Evolutionary conservation across 768 basidiomycete genomes (phyloP), one percentile per base, ranked within the genome.

Genomic region (Phanerochaete sordida): DNA sequence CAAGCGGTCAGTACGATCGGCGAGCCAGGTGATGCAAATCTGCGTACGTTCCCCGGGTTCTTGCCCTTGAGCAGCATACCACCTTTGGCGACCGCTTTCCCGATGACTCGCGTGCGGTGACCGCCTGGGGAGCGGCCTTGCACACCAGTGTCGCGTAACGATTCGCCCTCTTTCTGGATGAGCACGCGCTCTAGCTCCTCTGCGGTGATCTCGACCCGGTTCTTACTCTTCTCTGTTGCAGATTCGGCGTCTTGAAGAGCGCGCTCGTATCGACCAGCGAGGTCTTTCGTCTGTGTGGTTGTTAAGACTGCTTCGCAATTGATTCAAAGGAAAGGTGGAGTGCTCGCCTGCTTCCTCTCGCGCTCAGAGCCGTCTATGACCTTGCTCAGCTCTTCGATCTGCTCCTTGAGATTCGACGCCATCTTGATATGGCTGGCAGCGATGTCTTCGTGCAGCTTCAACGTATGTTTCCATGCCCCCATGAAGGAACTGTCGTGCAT

Each of bases 151-250:
- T 96, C 94, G 67, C 90, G 93, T 50, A 91, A 73, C 11, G 89
- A 88, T 73, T 98, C 97, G 16, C 97, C 97, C 71, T 98, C 95
- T 73, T 98, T 98, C 72, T 93, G 88, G 9, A 98, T 77, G 1
- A 99, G 77, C 13, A 98, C 80, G 24, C 95, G 87, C 70, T 97
- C 96, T 35, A 98, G 79, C 69, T 98, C 97, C 74, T 98, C 97
- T 0, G 93, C 95, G 0, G 92, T 88, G 0, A 88, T 73, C 64
- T 98, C 96, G 57, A 97, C 82, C 1, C 95, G 86, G 50, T 79
- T 74, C 73, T 95, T 95, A 70, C 87, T 84, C 76, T 97, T 98
- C 56, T 98, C 96, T 59, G 93, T 94, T 33, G 81, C 73, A 23
- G 80, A 70, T 72, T 98, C 95, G 21, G 93, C 90, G 60, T 99